phyloP scores from a whole-genome alignment of 768 basidiomycete genomes.

The Pleurotus platypus region DNA sequence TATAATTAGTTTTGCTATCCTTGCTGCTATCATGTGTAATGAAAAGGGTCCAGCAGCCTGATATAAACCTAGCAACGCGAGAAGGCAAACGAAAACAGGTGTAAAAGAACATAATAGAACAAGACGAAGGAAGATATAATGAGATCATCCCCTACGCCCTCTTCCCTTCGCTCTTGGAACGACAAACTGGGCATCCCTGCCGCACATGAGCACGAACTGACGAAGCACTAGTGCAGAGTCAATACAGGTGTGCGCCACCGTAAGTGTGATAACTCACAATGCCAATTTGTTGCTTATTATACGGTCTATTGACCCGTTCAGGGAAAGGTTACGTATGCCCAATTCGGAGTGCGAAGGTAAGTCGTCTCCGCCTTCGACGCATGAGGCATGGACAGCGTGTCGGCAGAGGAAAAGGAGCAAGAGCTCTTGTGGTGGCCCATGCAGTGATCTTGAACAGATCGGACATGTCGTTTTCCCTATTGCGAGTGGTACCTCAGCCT shows the following conservation, averaged over 20 bases:
- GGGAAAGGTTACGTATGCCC: slow-evolving; percentile 27
- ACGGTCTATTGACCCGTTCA: not conserved
- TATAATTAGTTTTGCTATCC: too few species aligned
- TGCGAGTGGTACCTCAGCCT: not conserved
- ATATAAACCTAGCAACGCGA: too few species aligned
- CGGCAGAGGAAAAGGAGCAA: slow-evolving; percentile 81
- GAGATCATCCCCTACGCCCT: not conserved
- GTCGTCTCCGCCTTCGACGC: slow-evolving; percentile 63
- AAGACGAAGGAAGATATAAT: too few species aligned
- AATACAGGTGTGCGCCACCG: not conserved
- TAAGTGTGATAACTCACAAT: not conserved
- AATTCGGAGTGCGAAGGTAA: slow-evolving; percentile 62
- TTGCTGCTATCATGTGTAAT: too few species aligned
- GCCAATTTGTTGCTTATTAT: slow-evolving; percentile 1
- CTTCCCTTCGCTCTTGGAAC: slow-evolving; percentile 1
- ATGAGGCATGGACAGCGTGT: slow-evolving; percentile 81
- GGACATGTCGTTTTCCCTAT: slow-evolving; percentile 64
- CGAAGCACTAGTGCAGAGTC: not conserved
- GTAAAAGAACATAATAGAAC: too few species aligned
- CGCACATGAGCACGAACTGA: not conserved
- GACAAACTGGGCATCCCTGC: slow-evolving; percentile 3
- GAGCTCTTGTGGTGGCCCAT: slow-evolving; percentile 56
- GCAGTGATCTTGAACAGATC: slow-evolving; percentile 60
- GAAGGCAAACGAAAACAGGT: too few species aligned
- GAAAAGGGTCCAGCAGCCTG: too few species aligned